These are phyloP conservation scores for Pisolithus orientalis DNA, from an alignment of 768 basidiomycete genomes.

Conservation along the genomic window DNA sequence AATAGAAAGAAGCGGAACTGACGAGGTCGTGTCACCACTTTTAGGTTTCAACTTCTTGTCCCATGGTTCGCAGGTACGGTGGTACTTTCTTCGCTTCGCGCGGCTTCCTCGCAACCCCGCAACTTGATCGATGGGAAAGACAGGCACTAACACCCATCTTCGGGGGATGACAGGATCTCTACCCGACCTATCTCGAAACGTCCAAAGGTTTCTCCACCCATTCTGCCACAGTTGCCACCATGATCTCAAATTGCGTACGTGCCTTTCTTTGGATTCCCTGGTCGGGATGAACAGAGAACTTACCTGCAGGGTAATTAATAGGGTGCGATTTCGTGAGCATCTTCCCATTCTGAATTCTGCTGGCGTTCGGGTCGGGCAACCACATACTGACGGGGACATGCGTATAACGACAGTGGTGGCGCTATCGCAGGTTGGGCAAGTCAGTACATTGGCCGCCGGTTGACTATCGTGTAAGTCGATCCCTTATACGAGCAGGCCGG, in stretches of 20 bases:
- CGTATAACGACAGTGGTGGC: slow-evolving; percentile 45
- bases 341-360: slow-evolving; percentile 2
- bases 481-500: neutral
- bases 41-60: slow-evolving; percentile 72
- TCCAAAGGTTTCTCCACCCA: slow-evolving; percentile 56
- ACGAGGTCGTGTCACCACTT: neutral
- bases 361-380: neutral
- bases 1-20: neutral
- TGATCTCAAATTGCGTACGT: slow-evolving; percentile 68
- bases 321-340: slow-evolving; percentile 41
- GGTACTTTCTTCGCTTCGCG: neutral
- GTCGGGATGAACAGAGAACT: neutral
- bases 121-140: neutral
- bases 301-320: slow-evolving; percentile 7
- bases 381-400: neutral
- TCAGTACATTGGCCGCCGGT: slow-evolving; percentile 76
- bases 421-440: slow-evolving; percentile 63
- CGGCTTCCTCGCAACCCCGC: neutral
- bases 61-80: slow-evolving; percentile 57
- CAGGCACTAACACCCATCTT: neutral
- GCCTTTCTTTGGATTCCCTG: neutral
- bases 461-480: slow-evolving; percentile 54
- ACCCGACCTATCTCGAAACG: slow-evolving; percentile 66
- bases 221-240: slow-evolving; percentile 67
- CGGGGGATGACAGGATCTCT: slow-evolving; percentile 47